Base-by-base conservation (phyloP, 805 yeast species). In the Schwanniomyces vanrijiae region DNA sequence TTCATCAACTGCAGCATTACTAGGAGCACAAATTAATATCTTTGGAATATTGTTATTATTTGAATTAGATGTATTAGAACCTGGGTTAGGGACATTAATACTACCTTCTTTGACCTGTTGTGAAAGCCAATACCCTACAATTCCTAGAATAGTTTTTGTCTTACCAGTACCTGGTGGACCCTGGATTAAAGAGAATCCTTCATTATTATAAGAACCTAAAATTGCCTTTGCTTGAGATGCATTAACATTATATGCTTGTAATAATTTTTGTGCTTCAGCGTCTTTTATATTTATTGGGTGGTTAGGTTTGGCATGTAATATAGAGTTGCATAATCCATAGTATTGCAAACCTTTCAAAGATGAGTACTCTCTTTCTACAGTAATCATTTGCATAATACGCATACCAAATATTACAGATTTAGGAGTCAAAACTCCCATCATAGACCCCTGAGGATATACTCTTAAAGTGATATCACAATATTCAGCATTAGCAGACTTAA, bases 121-220 rank as follows among this genome's bases (percentile, higher is more conserved):
- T 0, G 88, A 77, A 37, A 88, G 64, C 49, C 83, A 81, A 46
- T 90, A 82, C 0, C 97, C 97, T 26, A 92, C 80, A 42, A 92
- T 84, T 20, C 97, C 97, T 39, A 94, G 64, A 68, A 95, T 94
- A 0, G 99, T 94, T 62, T 92, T 95, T 1, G 99, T 95, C 64
- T 94, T 94, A 73, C 99, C 99, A 0, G 98, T 92, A 66, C 99
- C 99, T 0, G 99, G 99, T 0, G 99, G 99, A 48, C 97, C 99
- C 68, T 94, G 99, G 64, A 94, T 91, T 44, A 94, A 73, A 0
- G 95, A 84, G 60, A 94, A 90, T 0, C 99, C 99, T 1, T 74
- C 73, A 7, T 78, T 72, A 20, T 73, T 64, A 25, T 83, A 80
- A 0, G 96, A 79, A 1, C 90, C 88, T 10, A 84, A 75, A 48